Base-by-base conservation (phyloP, 164 flowering plant species). In the Akebia trifoliata region DNA sequence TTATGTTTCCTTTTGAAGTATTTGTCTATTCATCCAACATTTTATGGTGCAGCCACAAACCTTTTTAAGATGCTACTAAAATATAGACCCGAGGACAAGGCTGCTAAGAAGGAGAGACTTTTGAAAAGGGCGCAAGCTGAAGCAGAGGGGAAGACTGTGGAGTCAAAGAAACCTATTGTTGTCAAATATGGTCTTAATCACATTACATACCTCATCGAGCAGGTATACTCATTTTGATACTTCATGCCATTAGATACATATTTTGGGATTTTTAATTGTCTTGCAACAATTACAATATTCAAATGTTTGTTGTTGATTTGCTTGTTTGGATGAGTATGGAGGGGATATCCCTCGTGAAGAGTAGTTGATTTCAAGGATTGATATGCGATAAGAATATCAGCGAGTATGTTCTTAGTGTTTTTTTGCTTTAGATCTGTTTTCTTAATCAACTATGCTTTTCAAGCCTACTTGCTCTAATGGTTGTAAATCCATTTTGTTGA, bases 161-260 rank as follows among this genome's bases (percentile, higher is more conserved):
- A 61, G 56, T 24, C 62, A 1, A 61, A 70, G 63, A 70, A 65
- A 50, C 69, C 74, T 18, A 65, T 70, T 57, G 73, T 65, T 38
- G 66, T 65, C 24, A 70, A 70, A 39, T 65, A 70, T 52, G 74
- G 69, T 11, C 62, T 65, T 14, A 69, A 69, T 31, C 73, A 69
- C 59, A 51, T 69, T 8, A 69, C 72, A 5, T 69, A 69, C 46
- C 72, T 69, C n/a, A 69, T 69, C 32, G 72, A 69, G 50, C 91
- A 87, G 89, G 93, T 85, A 47, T 20, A 10, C 4, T 29, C 10
- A 24, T 4, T 22, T 28, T 29, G n/a, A 0, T 25, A 20, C 15
- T 39, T 12, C 5, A 32, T 6, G 11, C 31, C 8, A 28, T 9
- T 10, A 9, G 25, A 49, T 25, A 43, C 9, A 17, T 12, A 26